Conservation (phyloP, 176 grass and related monocot species). For the Musa itinerans region DNA sequence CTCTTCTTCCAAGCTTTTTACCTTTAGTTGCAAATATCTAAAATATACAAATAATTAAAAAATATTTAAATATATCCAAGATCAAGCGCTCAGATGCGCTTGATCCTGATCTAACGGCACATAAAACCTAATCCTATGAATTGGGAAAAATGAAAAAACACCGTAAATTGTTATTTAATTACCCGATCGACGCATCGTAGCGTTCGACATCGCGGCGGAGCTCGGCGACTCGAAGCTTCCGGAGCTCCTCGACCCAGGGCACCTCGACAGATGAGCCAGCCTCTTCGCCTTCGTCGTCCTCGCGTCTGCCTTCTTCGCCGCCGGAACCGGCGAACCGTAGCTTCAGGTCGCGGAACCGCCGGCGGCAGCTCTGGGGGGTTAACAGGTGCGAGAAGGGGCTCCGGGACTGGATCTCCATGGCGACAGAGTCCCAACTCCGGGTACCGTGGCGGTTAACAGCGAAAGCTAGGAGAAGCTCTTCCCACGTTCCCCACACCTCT, state of each 20-base stretch:
- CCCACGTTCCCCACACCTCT: conserved; percentile 80
- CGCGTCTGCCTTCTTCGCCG: not conserved
- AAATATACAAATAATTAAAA: conserved; percentile 14
- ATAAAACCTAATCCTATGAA: conserved; percentile 5
- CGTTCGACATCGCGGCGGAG: conserved; percentile 76
- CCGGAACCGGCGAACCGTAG: conserved; percentile 39
- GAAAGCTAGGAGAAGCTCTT: conserved; percentile 68
- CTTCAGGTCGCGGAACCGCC: conserved; percentile 37
- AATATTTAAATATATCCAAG: conserved; percentile 13
- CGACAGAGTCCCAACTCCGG: conserved; percentile 56
- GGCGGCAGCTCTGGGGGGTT: conserved; percentile 47
- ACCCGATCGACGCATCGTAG: conserved; percentile 85
- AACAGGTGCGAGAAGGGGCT: conserved; percentile 26
- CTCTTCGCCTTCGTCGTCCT: conserved; percentile 4
- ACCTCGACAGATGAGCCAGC: conserved; percentile 13
- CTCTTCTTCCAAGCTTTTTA: conserved; percentile 63
- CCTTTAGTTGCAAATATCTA: conserved; percentile 80
- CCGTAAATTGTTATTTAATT: conserved; percentile 22
- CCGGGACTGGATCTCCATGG: conserved; percentile 53
- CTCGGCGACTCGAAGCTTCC: conserved; percentile 63
- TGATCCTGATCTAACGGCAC: not conserved
- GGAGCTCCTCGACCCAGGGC: conserved; percentile 62
- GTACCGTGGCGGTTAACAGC: conserved; percentile 64
- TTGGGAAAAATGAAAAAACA: not conserved
- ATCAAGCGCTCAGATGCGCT: conserved; percentile 10